A percentile compares a stretch with the other conserved stretches of the same genome.
These are phyloP conservation scores for Scedosporium dehoogii DNA, from an alignment of 2,329 filamentous ascomycete genomes.

Conservation along the genomic window DNA sequence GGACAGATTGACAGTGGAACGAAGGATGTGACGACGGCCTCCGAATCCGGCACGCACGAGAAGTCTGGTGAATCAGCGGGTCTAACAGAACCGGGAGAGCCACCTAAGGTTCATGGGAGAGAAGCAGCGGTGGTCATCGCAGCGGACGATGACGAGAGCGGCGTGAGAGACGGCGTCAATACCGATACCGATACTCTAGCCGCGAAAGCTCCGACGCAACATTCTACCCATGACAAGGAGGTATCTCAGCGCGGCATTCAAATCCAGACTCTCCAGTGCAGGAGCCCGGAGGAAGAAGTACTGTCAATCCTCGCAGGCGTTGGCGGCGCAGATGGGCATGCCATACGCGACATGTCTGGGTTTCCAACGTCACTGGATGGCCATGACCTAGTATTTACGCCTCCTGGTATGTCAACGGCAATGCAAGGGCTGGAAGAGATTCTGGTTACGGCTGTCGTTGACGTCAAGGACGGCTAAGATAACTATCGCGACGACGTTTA, in stretches of 20 bases:
- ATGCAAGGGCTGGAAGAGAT: not conserved
- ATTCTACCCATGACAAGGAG: not conserved
- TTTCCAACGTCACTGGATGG: conserved; percentile 3
- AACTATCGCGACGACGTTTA: not conserved
- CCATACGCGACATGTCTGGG: not conserved
- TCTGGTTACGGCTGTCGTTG: not conserved
- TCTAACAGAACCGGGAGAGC: conserved; percentile 2
- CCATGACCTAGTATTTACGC: not conserved
- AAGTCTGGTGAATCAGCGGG: not conserved
- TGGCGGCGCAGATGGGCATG: not conserved
- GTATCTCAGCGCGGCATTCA: not conserved
- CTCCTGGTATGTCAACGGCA: not conserved
- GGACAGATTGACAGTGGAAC: not conserved
- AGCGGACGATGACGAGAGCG: not conserved
- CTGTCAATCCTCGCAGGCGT: not conserved
- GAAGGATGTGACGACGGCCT: not conserved
- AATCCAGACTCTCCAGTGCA: not conserved
- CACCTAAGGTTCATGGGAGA: not conserved
- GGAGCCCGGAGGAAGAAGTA: not conserved
- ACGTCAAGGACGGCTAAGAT: not conserved
- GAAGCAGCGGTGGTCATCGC: not conserved
- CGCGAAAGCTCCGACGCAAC: not conserved
- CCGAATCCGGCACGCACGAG: not conserved
- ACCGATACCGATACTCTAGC: not conserved
- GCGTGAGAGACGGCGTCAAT: not conserved